Evolutionary conservation across 345 rosid genomes (phyloP), one percentile per base, ranked within the genome.

Genomic region (Brassica carinata): DNA sequence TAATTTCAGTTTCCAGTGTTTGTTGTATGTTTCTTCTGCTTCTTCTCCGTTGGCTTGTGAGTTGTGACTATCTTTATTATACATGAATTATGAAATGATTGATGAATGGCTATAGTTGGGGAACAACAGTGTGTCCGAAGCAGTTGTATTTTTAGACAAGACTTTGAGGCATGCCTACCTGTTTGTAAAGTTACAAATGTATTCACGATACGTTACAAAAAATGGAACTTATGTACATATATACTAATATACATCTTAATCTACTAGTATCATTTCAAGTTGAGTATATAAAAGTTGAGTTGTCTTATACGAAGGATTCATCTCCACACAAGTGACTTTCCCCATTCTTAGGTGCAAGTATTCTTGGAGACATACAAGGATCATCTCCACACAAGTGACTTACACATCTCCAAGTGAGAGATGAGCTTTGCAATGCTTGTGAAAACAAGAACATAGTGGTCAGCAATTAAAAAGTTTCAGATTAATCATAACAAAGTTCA

Each of bases 1-100:
- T 66, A 10, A 1, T 57, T 66, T 6, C 10, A 53, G 38, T 79
- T 79, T 73, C 27, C 63, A 57, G 1, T 79, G 73, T 79, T 17
- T 79, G 64, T 67, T 79, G 38, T 63, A 63, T 63, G 67, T 63
- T 63, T 23, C 64, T 33, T 33, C 7, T 33, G 5, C 38, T 34
- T 34, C 19, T 73, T 73, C 64, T 67, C 13, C 26, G n/a, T 73
- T 58, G 45, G 40, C 5, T 78, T 67, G 31, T 67, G 40, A 73
- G 5, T 78, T 67, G 31, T 67, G 40, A 73, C 74, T 38, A 53
- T 66, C 8, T 71, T 17, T 18, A 72, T 65, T 34, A 71, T 10
- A 10, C 62, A 59, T 30, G 27, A 43, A 73, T 61, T 66, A 14
- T 79, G 55, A 55, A 67, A 59, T 26, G 40, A 2, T 79, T 7